Percentiles rank a stretch among this genome's conserved stretches.
Evolutionary conservation across 306 rosid species (phyloP).

Genomic region (Sindora glabra): DNA sequence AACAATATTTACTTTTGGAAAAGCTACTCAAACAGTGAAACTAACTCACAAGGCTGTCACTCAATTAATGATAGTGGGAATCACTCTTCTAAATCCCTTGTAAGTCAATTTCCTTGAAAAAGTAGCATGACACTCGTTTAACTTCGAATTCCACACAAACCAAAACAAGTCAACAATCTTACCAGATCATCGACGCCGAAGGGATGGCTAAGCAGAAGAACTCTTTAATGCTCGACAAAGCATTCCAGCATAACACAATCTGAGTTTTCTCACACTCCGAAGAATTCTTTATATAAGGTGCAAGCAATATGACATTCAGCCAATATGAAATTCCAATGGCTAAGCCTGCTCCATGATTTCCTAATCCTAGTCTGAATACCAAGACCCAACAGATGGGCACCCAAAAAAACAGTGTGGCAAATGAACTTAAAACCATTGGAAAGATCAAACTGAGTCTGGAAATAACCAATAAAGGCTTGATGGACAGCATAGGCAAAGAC

Average conservation of each 20-base stretch:
- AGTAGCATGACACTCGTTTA: too few species aligned
- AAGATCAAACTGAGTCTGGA: constrained; percentile 32
- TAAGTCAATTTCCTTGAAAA: too few species aligned
- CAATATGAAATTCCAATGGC: constrained; percentile 38
- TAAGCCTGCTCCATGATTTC: constrained; percentile 37
- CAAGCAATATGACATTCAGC: constrained; percentile 22
- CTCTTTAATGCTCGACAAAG: not conserved
- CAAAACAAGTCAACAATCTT: not conserved
- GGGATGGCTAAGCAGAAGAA: constrained; percentile 12
- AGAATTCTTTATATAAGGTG: constrained; percentile 19
- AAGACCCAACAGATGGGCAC: constrained; percentile 34
- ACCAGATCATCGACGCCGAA: constrained; percentile 9
- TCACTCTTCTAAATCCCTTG: too few species aligned
- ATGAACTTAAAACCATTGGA: constrained; percentile 23
- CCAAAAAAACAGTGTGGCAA: constrained; percentile 18
- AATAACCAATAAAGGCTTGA: constrained; percentile 25
- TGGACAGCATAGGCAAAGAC: constrained; percentile 29
- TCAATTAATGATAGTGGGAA: too few species aligned
- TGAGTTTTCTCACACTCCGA: constrained; percentile 21
- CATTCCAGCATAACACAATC: not conserved
- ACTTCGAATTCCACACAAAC: too few species aligned
- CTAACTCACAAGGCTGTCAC: too few species aligned
- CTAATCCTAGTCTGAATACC: constrained; percentile 16
- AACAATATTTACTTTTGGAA: too few species aligned
- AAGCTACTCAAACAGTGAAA: too few species aligned